A percentile compares a stretch with the other conserved stretches of the same genome.
phyloP scores from a whole-genome alignment of 2,329 filamentous ascomycete species.

The Aspergillus udagawae region DNA sequence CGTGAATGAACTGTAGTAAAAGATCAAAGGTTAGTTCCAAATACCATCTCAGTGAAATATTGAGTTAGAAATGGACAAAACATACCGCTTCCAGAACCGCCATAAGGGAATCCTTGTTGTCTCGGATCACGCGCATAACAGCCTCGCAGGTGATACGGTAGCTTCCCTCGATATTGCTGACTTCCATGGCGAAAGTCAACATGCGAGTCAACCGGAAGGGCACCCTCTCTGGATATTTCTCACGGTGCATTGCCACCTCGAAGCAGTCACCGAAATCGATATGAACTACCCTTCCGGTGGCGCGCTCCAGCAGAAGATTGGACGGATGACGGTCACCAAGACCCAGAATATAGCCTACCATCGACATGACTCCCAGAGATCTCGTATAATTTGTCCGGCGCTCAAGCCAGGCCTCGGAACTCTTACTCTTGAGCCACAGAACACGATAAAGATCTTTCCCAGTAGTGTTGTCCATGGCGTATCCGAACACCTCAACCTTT shows the following conservation, averaged over 20 bases:
- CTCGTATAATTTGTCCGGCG: conserved; percentile 98
- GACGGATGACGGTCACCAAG: conserved; percentile 95
- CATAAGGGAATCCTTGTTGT: conserved; percentile 98
- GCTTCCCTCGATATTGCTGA: conserved; percentile 98
- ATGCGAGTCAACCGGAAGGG: conserved; percentile 97
- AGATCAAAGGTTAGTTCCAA: conserved; percentile 17
- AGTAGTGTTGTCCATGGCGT: conserved; percentile 97
- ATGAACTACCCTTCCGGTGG: conserved; percentile 95
- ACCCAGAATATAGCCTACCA: conserved; percentile 99
- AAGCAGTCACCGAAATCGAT: conserved; percentile 99
- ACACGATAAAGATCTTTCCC: conserved; percentile 98
- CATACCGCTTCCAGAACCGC: conserved; percentile 94
- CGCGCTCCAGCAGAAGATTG: conserved; percentile 93
- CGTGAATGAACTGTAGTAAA: conserved; percentile 79
- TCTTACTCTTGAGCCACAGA: conserved; percentile 98
- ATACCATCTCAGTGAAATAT: background rate
- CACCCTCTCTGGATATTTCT: conserved; percentile 96
- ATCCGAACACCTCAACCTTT: conserved; percentile 98
- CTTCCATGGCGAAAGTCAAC: conserved; percentile 99
- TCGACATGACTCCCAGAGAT: conserved; percentile 98
- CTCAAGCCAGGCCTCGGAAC: conserved; percentile 95
- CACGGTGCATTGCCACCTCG: conserved; percentile 98
- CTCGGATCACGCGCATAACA: conserved; percentile 92
- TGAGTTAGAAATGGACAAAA: conserved; percentile 23
- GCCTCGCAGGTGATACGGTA: conserved; percentile 98